Base-by-base conservation (phyloP, 1,139 yeast species). In the Yamadazyma sp. region DNA sequence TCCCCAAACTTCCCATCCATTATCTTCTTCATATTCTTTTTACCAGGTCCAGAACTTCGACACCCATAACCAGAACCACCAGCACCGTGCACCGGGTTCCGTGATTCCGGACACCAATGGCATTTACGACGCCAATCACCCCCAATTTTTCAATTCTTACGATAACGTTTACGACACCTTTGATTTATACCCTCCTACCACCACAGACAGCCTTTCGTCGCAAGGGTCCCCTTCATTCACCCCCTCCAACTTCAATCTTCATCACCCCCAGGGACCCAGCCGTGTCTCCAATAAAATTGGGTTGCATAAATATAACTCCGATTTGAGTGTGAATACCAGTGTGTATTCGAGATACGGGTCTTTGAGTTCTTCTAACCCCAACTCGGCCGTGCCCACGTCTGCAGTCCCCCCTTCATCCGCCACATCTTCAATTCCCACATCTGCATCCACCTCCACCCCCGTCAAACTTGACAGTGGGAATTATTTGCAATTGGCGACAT, bases 401-500 rank as follows among this genome's bases (percentile, higher is more conserved):
- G 40, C 47, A 16, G 37, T 41, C 21, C 31, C 50, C 17, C 34
- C 44, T n/a, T 33, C 45, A 6, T 38, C 50, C 9, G 32, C 51
- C 16, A 26, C 42, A 29, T 36, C 33, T 35, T 40, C 46, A 21
- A 39, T 42, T 13, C 43, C 46, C n/a, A n/a, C n/a, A n/a, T 33
- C 31, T 32, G 35, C 39, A 18, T 31, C 41, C 4, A 34, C 41
- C 15, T 43, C 45, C 9, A 43, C 45, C 22, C 43, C 45, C 4
- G 29, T 42, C 17, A 43, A 43, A 26, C 18, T 32, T 9, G 36
- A 35, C 10, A 24, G 11, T 17, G 36, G 26, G 17, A 21, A 20
- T 17, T 16, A 13, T 14, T 59, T 32, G 47, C 59, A 34, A 48
- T 53, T 48, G 45, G 44, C 54, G n/a, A 47, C 45, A 18, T 42